Evolutionary conservation across 2,329 filamentous ascomycete genomes (phyloP), one percentile per base, ranked within the genome.

Genomic region (Tricladium varicosporioides): DNA sequence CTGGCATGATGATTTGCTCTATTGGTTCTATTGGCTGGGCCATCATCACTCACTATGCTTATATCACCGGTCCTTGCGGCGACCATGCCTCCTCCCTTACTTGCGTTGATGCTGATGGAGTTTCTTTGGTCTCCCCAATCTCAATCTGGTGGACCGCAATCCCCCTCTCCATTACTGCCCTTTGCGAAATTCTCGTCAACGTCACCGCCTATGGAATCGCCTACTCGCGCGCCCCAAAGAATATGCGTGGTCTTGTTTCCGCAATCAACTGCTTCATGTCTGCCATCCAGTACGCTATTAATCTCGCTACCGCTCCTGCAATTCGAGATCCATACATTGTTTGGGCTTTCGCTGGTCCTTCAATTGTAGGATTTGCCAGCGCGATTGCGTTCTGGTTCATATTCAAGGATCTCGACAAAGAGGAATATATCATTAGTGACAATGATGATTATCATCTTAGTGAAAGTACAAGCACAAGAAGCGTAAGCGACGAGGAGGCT

Each of bases 1-100:
- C 78, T 10, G 89, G 89, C 51, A 91, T 92, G 76, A 69, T 84
- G 62, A 76, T 89, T 55, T 85, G 81, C 27, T 76, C 83, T 1
- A 67, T 85, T 13, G 81, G 86, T 56, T 84, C 83, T 76, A 70
- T 80, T 53, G 79, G 76, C 18, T 78, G 81, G 5, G 78, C 80
- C 32, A 76, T 85, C 31, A 78, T 82, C 72, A 81, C 83, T 61
- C 72, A 84, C 69, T 85, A 80, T 69, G 84, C 86, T 65, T 91
- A 91, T 76, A 70, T 80, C 67, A 72, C 73, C 52, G 82, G 81
- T 15, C 78, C 80, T 0, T 91, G 87, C 70, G 83, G 85, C 54
- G 71, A 65, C 1, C 47, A 69, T 59, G 76, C 59, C 13, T 57
- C 56, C 32, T 56, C 53, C 27, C 18, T 45, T 10, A 51, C 59